phyloP scores from a whole-genome alignment of 2,329 filamentous ascomycete species.

The Aquanectria penicillioides region DNA sequence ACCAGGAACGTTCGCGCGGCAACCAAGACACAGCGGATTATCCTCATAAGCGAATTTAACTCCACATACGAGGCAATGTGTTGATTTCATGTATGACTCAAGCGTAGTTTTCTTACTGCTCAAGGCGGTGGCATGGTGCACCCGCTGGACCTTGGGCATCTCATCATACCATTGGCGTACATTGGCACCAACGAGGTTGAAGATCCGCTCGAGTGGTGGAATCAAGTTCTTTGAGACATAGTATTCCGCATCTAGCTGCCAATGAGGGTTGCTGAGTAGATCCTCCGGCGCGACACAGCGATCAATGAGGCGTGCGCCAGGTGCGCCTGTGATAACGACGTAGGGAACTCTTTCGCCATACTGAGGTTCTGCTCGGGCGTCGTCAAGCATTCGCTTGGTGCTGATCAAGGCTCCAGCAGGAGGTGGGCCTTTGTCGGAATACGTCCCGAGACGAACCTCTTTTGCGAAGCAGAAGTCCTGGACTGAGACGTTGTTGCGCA shows the following conservation, averaged over 20 bases:
- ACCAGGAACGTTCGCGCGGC: constrained; percentile 62
- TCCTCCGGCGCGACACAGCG: constrained; percentile 90
- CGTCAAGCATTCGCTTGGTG: constrained; percentile 84
- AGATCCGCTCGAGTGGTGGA: constrained; percentile 93
- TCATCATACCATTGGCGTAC: constrained; percentile 93
- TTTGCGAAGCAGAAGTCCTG: constrained; percentile 97
- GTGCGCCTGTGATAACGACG: constrained; percentile 88
- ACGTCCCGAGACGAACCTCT: constrained; percentile 90
- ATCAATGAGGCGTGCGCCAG: constrained; percentile 85
- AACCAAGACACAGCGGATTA: constrained; percentile 65
- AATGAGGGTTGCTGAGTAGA: constrained; percentile 78
- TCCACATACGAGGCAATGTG: constrained; percentile 80
- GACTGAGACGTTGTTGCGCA: constrained; percentile 86
- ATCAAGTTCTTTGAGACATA: constrained; percentile 97
- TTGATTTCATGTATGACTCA: constrained; percentile 91
- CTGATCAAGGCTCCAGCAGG: constrained; percentile 92
- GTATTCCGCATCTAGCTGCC: constrained; percentile 91
- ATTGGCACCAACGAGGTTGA: constrained; percentile 94
- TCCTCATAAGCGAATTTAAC: constrained; percentile 42
- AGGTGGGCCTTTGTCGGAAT: constrained; percentile 77
- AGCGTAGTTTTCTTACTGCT: constrained; percentile 73
- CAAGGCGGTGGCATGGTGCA: constrained; percentile 54
- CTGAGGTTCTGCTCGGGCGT: constrained; percentile 88
- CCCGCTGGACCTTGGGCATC: constrained; percentile 89
- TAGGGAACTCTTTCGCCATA: constrained; percentile 96